Conservation (phyloP, 495 filamentous ascomycete species). For the Clohesyomyces aquaticus region DNA sequence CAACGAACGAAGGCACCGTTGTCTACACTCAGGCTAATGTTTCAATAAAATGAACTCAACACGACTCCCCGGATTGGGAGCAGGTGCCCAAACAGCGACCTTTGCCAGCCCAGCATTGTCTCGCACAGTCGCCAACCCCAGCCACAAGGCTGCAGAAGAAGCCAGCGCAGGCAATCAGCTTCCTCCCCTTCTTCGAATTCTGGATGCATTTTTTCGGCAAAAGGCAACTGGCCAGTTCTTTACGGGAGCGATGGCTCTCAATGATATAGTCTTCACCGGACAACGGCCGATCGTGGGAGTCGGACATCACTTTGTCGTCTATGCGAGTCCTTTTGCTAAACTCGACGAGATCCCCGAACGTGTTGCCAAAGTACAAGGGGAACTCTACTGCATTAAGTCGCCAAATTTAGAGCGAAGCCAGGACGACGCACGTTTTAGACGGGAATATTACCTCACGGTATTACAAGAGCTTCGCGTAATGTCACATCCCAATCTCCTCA, state of each 20-base stretch:
- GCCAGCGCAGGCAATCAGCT: neutral
- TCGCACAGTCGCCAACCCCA: neutral
- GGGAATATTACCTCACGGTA: neutral
- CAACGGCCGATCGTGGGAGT: slow-evolving; percentile 15
- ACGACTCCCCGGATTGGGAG: neutral
- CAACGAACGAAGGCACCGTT: too few relatives aligned
- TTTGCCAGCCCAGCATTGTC: neutral
- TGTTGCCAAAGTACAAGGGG: neutral
- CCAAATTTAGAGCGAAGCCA: neutral
- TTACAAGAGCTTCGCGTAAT: slow-evolving; percentile 6
- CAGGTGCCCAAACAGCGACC: neutral
- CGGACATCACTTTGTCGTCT: slow-evolving; percentile 15
- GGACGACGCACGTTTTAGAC: neutral
- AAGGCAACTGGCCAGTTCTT: slow-evolving; percentile 2
- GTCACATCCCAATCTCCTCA: slow-evolving; percentile 1
- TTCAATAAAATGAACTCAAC: neutral
- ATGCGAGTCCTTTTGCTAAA: slow-evolving; percentile 9
- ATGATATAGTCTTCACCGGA: slow-evolving; percentile 2
- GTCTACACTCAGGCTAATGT: too few relatives aligned
- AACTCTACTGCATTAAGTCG: slow-evolving; percentile 16
- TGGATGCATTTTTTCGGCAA: slow-evolving; percentile 8
- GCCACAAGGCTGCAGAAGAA: neutral
- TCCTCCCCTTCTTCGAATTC: neutral
- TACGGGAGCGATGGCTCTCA: neutral
- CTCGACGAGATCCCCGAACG: slow-evolving; percentile 1